These are phyloP conservation scores for Vigna mungo DNA, from an alignment of 306 rosid genomes.

Conservation along the genomic window DNA sequence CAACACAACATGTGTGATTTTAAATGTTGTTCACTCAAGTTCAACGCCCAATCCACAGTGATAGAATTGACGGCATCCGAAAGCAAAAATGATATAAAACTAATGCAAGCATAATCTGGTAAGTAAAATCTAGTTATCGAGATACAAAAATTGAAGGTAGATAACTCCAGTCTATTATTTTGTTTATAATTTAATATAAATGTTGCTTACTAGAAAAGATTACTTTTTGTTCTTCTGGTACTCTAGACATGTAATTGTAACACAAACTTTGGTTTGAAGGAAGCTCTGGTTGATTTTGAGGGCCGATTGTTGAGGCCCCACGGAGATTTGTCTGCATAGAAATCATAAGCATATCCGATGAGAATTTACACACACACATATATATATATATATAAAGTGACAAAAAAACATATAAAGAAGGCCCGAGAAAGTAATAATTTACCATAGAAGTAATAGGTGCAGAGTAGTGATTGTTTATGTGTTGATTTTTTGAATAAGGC, in stretches of 20 bases:
- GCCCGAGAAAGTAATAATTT: neutral
- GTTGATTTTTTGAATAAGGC: constrained; percentile 40
- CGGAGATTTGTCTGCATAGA: constrained; percentile 54
- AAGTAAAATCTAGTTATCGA: neutral
- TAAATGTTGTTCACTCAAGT: neutral
- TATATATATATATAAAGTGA: neutral
- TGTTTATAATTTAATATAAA: neutral
- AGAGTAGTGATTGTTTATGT: constrained; percentile 36
- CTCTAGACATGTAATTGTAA: constrained; percentile 39
- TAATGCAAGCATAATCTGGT: neutral
- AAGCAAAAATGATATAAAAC: neutral
- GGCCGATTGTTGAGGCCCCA: constrained; percentile 43
- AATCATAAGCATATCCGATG: neutral
- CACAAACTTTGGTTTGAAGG: constrained; percentile 79
- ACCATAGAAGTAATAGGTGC: constrained; percentile 47
- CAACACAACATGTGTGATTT: neutral
- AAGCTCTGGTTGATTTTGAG: constrained; percentile 59
- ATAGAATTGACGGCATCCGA: neutral
- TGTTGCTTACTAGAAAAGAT: neutral
- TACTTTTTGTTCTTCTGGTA: constrained; percentile 51
- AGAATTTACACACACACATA: neutral
- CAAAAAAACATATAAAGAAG: neutral
- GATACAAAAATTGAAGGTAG: too few species aligned
- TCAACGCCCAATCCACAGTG: neutral
- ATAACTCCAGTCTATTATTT: neutral